phyloP scores from a whole-genome alignment of 139 green algal species.

The Chlorella sp. region DNA sequence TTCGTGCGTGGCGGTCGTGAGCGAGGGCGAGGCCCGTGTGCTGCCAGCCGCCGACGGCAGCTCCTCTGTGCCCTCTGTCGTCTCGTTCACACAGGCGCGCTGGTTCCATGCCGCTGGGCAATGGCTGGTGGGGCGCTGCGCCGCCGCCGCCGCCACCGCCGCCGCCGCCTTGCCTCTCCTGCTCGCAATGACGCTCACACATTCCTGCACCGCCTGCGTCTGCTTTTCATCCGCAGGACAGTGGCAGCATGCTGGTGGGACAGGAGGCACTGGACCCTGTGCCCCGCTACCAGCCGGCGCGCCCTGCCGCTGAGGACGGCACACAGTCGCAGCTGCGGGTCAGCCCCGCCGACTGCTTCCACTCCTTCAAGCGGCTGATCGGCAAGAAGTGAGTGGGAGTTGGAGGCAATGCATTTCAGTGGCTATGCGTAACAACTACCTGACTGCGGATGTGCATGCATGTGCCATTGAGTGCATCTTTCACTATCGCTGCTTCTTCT shows the following conservation, averaged over 20 bases:
- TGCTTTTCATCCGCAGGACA: slow-evolving; percentile 32
- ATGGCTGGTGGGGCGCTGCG: background rate
- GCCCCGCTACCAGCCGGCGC: too few relatives aligned
- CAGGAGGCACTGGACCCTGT: slow-evolving; percentile 41
- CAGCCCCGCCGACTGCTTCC: slow-evolving; percentile 62
- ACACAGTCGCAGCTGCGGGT: background rate
- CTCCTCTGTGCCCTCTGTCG: slow-evolving; percentile 55
- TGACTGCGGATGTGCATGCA: background rate
- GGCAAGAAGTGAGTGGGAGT: slow-evolving; percentile 56
- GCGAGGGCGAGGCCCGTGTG: slow-evolving; percentile 42
- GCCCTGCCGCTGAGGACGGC: too few relatives aligned
- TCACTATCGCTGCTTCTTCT: background rate
- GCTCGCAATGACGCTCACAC: background rate
- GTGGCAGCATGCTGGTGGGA: slow-evolving; percentile 57
- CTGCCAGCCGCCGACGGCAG: slow-evolving; percentile 19
- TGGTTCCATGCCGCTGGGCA: background rate
- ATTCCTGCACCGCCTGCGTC: too few relatives aligned
- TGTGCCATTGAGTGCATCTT: background rate
- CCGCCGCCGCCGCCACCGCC: background rate
- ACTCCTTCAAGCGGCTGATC: slow-evolving; percentile 81
- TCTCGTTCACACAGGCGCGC: slow-evolving; percentile 48
- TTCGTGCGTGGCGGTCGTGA: slow-evolving; percentile 47
- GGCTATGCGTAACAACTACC: background rate
- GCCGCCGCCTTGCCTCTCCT: background rate
- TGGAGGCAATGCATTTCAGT: too few relatives aligned